These are phyloP conservation scores for Spergularia bocconei DNA, from an alignment of 148 eudicot genomes.

Conservation along the genomic window DNA sequence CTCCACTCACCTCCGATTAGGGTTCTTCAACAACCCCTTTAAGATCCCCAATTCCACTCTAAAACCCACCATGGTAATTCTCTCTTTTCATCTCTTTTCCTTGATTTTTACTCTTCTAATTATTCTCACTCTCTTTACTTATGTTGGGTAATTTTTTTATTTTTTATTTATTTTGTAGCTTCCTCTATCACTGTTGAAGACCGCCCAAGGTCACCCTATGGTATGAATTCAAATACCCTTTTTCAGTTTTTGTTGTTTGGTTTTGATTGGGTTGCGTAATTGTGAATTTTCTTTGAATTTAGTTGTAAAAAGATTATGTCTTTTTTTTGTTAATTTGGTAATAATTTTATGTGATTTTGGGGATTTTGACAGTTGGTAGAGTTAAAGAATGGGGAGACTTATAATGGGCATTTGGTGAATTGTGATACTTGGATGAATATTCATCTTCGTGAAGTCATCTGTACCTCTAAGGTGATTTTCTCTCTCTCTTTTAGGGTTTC, in stretches of 20 bases:
- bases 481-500: background rate
- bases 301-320: background rate
- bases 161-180: slow-evolving; percentile 41
- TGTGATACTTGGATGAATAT: slow-evolving; percentile 99
- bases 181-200: slow-evolving; percentile 73
- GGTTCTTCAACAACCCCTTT: too few relatives aligned
- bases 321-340: background rate
- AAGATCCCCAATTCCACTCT: too few relatives aligned
- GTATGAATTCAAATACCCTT: slow-evolving; percentile 28
- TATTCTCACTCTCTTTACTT: background rate
- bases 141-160: background rate
- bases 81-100: background rate
- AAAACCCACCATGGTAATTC: too few relatives aligned
- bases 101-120: background rate
- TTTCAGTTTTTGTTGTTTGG: background rate
- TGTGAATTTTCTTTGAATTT: background rate
- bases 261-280: background rate
- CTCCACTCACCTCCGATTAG: too few relatives aligned
- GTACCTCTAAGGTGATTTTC: slow-evolving; percentile 79
- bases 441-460: slow-evolving; percentile 93
- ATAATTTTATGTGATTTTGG: background rate
- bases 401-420: slow-evolving; percentile 90
- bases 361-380: slow-evolving; percentile 63
- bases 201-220: slow-evolving; percentile 91
- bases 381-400: slow-evolving; percentile 90